Conservation (phyloP, 2,329 filamentous ascomycete genomes). For the Xylariaceae sp. region DNA sequence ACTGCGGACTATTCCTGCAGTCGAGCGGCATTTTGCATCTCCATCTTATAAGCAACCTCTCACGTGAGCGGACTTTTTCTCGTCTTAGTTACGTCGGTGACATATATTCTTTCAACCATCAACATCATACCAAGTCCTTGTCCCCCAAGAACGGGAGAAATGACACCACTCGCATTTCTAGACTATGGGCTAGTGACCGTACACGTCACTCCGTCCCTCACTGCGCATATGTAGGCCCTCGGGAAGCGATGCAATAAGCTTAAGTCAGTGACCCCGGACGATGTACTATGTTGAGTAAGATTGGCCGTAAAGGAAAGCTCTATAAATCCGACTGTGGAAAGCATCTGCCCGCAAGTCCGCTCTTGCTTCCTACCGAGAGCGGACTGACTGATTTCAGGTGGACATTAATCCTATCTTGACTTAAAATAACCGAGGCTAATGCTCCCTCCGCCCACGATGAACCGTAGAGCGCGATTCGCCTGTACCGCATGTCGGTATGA, state of each 20-base stretch:
- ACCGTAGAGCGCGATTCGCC: conserved; percentile 20
- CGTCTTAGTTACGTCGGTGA: not conserved
- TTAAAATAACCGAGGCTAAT: not conserved
- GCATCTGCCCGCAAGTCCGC: conserved; percentile 1
- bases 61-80: conserved; percentile 21
- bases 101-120: not conserved
- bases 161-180: not conserved
- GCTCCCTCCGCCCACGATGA: conserved; percentile 11
- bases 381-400: not conserved
- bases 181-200: no score
- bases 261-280: not conserved
- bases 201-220: no score
- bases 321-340: not conserved
- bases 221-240: no score
- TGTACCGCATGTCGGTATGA: conserved; percentile 19
- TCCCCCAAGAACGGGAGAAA: not conserved
- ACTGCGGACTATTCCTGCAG: conserved; percentile 13
- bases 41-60: not conserved
- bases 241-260: not conserved
- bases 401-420: not conserved
- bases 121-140: not conserved
- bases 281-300: not conserved
- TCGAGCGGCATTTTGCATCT: conserved; percentile 4
- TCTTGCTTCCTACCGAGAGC: not conserved
- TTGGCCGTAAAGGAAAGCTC: not conserved